These are phyloP conservation scores for Solanum virginianum DNA, from an alignment of 257 asterid genomes.

Conservation along the genomic window DNA sequence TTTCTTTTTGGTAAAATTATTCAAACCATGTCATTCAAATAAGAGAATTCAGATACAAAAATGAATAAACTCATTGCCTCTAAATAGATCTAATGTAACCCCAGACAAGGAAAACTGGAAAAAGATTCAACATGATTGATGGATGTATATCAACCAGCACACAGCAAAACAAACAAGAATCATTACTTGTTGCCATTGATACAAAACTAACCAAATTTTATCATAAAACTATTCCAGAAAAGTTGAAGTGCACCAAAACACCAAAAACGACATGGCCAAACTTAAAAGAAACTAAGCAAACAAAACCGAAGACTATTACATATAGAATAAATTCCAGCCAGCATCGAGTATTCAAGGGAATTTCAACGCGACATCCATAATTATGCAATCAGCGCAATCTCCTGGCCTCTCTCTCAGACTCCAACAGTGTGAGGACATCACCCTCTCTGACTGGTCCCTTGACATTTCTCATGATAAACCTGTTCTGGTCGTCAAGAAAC, in stretches of 20 bases:
- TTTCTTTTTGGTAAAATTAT: not conserved
- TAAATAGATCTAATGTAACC: not conserved
- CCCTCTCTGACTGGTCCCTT: slow-evolving; percentile 33
- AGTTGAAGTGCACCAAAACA: not conserved
- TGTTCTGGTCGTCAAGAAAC: slow-evolving; percentile 21
- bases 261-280: not conserved
- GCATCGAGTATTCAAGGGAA: not conserved
- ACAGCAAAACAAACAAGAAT: not conserved
- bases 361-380: not conserved
- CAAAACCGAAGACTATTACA: not conserved
- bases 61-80: not conserved
- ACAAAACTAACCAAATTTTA: not conserved
- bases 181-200: not conserved
- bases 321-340: not conserved
- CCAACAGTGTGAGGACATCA: slow-evolving; percentile 25
- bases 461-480: slow-evolving; percentile 25
- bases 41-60: too few species aligned
- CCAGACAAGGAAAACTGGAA: not conserved
- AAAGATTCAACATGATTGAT: not conserved
- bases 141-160: not conserved
- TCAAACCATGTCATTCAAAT: not conserved
- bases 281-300: not conserved
- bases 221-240: not conserved
- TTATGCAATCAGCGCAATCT: slow-evolving; percentile 13
- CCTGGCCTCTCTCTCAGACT: slow-evolving; percentile 30